Evolutionary conservation across 495 filamentous ascomycete genomes (phyloP).

Genomic region (Penicillium alfredii): DNA sequence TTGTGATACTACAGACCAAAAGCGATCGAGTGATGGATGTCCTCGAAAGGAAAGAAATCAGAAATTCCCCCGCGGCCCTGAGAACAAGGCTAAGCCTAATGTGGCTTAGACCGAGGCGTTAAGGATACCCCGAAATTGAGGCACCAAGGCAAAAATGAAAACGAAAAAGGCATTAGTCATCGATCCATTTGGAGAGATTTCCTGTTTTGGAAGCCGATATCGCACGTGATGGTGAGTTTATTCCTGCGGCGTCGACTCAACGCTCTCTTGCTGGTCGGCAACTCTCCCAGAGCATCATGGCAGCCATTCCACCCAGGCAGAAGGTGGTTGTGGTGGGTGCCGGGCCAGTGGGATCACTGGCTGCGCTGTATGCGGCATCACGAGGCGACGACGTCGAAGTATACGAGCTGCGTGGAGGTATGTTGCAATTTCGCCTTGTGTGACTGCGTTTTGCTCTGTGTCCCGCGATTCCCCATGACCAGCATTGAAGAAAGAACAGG

Average conservation of each 20-base stretch:
- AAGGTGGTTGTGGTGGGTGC: constrained; percentile 84
- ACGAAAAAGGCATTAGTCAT: constrained; percentile 9
- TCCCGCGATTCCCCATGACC: too few relatives aligned
- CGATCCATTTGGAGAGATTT: constrained; percentile 7
- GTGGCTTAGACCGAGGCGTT: not conserved
- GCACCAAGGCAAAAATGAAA: not conserved
- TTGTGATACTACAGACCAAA: constrained; percentile 1
- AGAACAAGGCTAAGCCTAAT: not conserved
- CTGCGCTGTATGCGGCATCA: constrained; percentile 84
- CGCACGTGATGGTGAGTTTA: constrained; percentile 20
- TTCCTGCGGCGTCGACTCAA: constrained; percentile 4
- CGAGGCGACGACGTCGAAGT: constrained; percentile 85
- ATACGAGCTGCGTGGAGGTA: constrained; percentile 90
- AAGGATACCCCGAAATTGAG: too few relatives aligned
- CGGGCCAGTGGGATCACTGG: constrained; percentile 86
- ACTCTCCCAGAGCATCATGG: constrained; percentile 12
- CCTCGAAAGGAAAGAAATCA: constrained; percentile 6
- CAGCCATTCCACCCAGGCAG: constrained; percentile 32
- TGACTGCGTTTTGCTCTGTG: too few relatives aligned
- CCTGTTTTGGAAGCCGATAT: constrained; percentile 14
- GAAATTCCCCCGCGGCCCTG: constrained; percentile 6
- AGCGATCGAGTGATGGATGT: not conserved
- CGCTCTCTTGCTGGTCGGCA: not conserved
- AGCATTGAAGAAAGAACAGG: too few relatives aligned
- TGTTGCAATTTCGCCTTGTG: constrained; percentile 24